Conservation (phyloP, 768 basidiomycete genomes). For the Clavulina sp. region DNA sequence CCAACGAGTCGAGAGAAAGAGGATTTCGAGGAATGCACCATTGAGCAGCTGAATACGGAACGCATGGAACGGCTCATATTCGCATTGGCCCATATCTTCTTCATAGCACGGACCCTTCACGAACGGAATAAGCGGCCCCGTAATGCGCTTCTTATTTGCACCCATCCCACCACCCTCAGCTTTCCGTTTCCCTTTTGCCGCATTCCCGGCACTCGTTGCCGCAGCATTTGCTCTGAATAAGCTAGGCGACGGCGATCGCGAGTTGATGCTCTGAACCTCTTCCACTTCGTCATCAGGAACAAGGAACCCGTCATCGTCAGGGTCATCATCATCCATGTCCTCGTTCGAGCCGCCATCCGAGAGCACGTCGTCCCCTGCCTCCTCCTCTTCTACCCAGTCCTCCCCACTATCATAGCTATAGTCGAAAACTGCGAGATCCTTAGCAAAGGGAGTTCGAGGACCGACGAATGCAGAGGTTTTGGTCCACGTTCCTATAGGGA, state of each 20-base stretch:
- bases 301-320: conserved; percentile 58
- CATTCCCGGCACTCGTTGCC: too few species aligned
- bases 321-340: conserved; percentile 44
- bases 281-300: conserved; percentile 54
- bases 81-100: conserved; percentile 41
- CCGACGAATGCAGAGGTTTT: conserved; percentile 61
- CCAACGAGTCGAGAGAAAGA: background rate
- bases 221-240: too few species aligned
- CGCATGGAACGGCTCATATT: conserved; percentile 48
- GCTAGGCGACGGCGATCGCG: conserved; percentile 15
- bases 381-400: conserved; percentile 87
- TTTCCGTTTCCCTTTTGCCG: conserved; percentile 37
- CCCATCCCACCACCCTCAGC: conserved; percentile 22
- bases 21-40: conserved; percentile 29
- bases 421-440: conserved; percentile 61
- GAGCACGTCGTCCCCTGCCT: conserved; percentile 59
- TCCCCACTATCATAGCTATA: conserved; percentile 89
- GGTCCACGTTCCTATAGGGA: conserved; percentile 55
- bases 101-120: conserved; percentile 77
- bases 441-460: conserved; percentile 65
- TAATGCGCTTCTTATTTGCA: conserved; percentile 48
- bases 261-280: conserved; percentile 17
- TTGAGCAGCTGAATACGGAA: conserved; percentile 75
- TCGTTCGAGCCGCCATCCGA: conserved; percentile 27
- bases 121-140: conserved; percentile 61